Evolutionary conservation across 495 filamentous ascomycete genomes (phyloP).

Genomic region (Pyronema domesticum): DNA sequence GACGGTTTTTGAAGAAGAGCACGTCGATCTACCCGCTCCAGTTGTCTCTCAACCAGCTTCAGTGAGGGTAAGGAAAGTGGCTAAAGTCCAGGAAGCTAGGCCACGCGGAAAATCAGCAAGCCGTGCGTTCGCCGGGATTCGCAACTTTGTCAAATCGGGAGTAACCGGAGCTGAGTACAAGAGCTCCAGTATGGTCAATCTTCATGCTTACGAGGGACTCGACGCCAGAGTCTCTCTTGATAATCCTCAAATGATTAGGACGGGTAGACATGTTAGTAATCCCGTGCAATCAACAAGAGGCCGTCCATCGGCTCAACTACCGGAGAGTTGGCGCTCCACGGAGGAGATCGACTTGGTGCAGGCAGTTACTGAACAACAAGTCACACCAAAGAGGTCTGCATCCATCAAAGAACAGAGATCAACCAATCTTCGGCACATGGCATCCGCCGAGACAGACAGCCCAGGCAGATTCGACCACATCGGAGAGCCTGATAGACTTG

Average conservation of each 20-base stretch:
- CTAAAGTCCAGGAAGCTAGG: too few species aligned
- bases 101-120: neutral
- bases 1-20: neutral
- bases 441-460: neutral
- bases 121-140: neutral
- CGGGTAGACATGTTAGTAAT: too few species aligned
- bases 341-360: too few species aligned
- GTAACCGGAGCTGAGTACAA: neutral
- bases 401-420: conserved; percentile 2
- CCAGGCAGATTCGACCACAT: conserved; percentile 2
- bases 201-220: neutral
- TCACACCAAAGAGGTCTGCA: neutral
- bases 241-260: neutral
- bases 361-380: too few species aligned
- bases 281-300: too few species aligned
- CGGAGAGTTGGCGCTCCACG: too few species aligned
- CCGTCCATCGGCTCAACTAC: too few species aligned
- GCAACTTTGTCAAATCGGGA: conserved; percentile 4
- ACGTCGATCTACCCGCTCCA: neutral
- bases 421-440: neutral
- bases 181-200: neutral
- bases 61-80: too few species aligned
- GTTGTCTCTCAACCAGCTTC: too few species aligned
- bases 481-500: conserved; percentile 3
- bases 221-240: neutral